Conservation (phyloP, 768 basidiomycete species). For the Phlegmacium glaucopus region DNA sequence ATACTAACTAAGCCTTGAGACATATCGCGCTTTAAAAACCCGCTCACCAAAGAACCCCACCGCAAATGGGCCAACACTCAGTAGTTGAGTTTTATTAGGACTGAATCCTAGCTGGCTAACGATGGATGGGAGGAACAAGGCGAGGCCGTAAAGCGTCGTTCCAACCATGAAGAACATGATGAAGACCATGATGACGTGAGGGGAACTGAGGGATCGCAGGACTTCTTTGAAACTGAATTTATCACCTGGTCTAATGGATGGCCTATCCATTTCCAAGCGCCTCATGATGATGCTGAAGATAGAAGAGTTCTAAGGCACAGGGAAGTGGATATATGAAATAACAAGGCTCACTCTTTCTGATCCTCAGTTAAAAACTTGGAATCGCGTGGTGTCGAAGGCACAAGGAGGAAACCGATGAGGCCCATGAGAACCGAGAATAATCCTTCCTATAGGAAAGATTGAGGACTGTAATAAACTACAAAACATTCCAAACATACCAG, state of each 20-base stretch:
- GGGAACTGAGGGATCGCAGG: slow-evolving; percentile 25
- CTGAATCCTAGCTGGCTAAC: slow-evolving; percentile 34
- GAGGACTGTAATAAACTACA: no score
- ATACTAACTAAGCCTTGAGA: neutral
- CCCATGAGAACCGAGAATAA: slow-evolving; percentile 50
- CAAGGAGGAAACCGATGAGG: slow-evolving; percentile 34
- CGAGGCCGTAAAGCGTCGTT: slow-evolving; percentile 32
- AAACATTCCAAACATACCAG: slow-evolving; percentile 27
- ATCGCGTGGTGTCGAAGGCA: slow-evolving; percentile 30
- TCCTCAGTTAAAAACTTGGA: slow-evolving; percentile 26
- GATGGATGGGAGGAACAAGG: slow-evolving; percentile 34
- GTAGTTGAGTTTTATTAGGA: slow-evolving; percentile 27
- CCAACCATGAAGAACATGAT: slow-evolving; percentile 33
- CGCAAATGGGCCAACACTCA: slow-evolving; percentile 37
- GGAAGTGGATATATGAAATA: neutral
- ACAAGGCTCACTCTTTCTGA: slow-evolving; percentile 27
- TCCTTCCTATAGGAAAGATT: slow-evolving; percentile 31
- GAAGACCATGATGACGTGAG: slow-evolving; percentile 32
- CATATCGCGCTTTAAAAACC: neutral
- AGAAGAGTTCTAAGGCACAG: neutral
- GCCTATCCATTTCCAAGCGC: slow-evolving; percentile 30
- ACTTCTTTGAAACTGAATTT: slow-evolving; percentile 31
- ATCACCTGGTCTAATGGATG: slow-evolving; percentile 24
- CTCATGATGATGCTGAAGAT: slow-evolving; percentile 22
- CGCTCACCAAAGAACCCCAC: slow-evolving; percentile 31